Evolutionary conservation across 352 stramenopile genomes (phyloP).

Genomic region (Phytophthora rubi): DNA sequence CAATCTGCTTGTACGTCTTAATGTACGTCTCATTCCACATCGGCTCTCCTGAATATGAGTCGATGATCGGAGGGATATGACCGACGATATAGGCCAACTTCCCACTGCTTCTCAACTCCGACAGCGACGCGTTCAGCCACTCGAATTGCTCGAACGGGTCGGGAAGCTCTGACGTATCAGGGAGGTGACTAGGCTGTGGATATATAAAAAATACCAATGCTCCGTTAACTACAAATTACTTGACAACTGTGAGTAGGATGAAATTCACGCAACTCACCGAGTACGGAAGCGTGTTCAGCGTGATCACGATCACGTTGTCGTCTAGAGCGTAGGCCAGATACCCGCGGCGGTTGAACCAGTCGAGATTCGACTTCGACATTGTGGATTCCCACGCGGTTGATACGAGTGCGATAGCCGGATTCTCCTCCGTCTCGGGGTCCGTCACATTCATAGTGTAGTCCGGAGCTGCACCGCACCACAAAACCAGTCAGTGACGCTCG

Average conservation of each 20-base stretch:
- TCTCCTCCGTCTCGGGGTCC: constrained; percentile 52
- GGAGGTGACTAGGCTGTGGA: constrained; percentile 65
- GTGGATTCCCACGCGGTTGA: constrained; percentile 57
- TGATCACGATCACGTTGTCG: constrained; percentile 69
- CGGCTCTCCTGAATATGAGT: constrained; percentile 80
- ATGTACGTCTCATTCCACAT: constrained; percentile 91
- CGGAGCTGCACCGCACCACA: constrained; percentile 38
- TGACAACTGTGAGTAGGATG: neutral
- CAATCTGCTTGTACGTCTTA: constrained; percentile 76
- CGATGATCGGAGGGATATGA: constrained; percentile 92
- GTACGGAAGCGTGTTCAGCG: constrained; percentile 85
- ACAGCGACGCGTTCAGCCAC: constrained; percentile 88
- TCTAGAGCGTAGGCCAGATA: constrained; percentile 74
- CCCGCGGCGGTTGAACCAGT: constrained; percentile 59
- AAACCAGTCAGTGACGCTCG: neutral
- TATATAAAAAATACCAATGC: constrained; percentile 2
- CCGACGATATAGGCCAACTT: constrained; percentile 88
- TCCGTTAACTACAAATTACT: constrained; percentile 1
- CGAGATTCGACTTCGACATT: constrained; percentile 58
- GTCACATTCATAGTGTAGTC: constrained; percentile 85
- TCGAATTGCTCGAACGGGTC: constrained; percentile 92
- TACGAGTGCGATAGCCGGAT: constrained; percentile 67
- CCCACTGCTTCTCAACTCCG: constrained; percentile 39
- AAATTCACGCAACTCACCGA: constrained; percentile 47
- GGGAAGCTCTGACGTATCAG: constrained; percentile 51